These are phyloP conservation scores for Termitomyces sp. DNA, from an alignment of 1,284 basidiomycete species.

Conservation along the genomic window DNA sequence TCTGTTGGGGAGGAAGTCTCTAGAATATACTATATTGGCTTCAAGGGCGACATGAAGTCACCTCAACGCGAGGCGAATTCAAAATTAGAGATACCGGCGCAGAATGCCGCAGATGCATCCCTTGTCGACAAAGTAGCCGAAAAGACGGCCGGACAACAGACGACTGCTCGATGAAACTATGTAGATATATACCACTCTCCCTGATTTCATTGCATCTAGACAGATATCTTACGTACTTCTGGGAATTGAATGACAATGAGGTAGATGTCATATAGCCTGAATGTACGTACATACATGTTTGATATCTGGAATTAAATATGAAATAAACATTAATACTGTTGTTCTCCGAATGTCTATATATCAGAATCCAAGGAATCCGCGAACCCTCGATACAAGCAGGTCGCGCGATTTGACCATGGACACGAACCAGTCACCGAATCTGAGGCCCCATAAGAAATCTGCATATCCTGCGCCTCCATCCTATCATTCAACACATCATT, in stretches of 20 bases:
- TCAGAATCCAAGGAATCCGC: slow-evolving; percentile 3
- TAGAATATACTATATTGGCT: slow-evolving; percentile 73
- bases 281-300: too few species aligned
- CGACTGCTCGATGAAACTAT: slow-evolving; percentile 44
- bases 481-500: slow-evolving; percentile 26
- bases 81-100: slow-evolving; percentile 66
- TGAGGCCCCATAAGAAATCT: slow-evolving; percentile 42
- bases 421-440: slow-evolving; percentile 26
- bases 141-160: slow-evolving; percentile 50
- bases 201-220: too few species aligned
- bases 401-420: slow-evolving; percentile 21
- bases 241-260: background rate
- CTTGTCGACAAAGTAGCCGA: slow-evolving; percentile 58
- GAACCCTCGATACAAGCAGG: background rate
- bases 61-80: slow-evolving; percentile 54
- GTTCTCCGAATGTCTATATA: slow-evolving; percentile 20
- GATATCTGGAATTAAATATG: background rate
- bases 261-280: too few species aligned
- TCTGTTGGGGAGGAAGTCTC: slow-evolving; percentile 58
- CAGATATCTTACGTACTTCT: too few species aligned
- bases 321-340: background rate
- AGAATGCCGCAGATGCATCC: slow-evolving; percentile 62
- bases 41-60: slow-evolving; percentile 67
- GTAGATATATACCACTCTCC: too few species aligned
- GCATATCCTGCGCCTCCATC: slow-evolving; percentile 42